Evolutionary conservation across 257 asterid species (phyloP), one percentile per base, ranked within the genome.

Genomic region (Ophiorrhiza pumila): DNA sequence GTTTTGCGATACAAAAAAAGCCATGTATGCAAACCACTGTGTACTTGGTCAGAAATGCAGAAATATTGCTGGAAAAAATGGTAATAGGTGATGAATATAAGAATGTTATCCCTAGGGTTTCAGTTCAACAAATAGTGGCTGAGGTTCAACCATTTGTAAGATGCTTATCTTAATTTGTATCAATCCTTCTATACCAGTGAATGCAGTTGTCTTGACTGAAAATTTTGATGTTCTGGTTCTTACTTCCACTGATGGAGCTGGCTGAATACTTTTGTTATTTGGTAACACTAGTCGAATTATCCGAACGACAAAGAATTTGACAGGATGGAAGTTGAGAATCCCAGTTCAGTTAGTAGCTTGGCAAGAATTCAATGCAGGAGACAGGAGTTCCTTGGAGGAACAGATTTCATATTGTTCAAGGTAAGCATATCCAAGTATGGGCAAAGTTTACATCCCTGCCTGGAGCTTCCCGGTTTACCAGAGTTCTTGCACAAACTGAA

Each of bases 291-390:
- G n/a, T n/a, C n/a, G n/a, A n/a, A n/a, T n/a, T n/a, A 35, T 35
- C 67, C 67, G 39, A 20, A 41, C 31, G 69, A 20, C 52, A 1
- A 31, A 18, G 69, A 22, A 39, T 64, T 63, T 37, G 17, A 47
- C 18, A 45, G 0, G 22, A 39, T 63, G 49, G 50, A 63, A 31
- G 31, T 18, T 62, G 49, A 18, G 45, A 61, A 34, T 35, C 22
- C 31, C 68, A 62, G 25, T n/a, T 62, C 20, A 15, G 32, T 63
- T 63, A 37, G 50, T n/a, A 64, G 69, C 25, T 64, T 64, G 50
- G n/a, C 42, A n/a, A 5, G 25, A 20, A 20, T 17, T 4, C 57
- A 50, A 50, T 17, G 57, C 25, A 50, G 25, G 17, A 62, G 2
- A n/a, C n/a, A n/a, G 17, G n/a, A 62, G 2, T 47, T 62, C 11